Evolutionary conservation across 805 yeast genomes (phyloP).

Genomic region (Saccharomycopsis sp.): DNA sequence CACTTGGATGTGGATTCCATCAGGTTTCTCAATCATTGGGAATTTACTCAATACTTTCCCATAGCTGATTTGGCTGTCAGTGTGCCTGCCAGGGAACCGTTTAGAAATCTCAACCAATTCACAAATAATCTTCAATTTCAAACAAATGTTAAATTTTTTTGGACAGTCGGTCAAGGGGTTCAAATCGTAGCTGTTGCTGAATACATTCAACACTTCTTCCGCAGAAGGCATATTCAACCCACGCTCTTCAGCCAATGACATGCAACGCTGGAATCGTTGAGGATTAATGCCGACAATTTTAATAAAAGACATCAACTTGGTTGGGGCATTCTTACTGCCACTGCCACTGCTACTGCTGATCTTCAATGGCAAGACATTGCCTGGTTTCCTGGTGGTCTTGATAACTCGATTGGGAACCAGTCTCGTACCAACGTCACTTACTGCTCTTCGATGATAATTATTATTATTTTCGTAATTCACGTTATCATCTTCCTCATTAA

Average conservation of each 20-base stretch:
- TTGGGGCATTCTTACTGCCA: not conserved
- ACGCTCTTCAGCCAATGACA: not conserved
- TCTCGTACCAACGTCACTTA: too few relatives aligned
- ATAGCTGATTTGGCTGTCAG: not conserved
- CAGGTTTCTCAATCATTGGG: constrained; percentile 10
- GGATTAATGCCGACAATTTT: not conserved
- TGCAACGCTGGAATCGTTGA: not conserved
- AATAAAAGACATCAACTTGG: not conserved
- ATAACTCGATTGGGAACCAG: too few relatives aligned
- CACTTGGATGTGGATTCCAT: constrained; percentile 11
- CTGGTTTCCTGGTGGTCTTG: too few relatives aligned
- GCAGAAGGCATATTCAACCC: not conserved
- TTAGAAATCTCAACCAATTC: constrained; percentile 2
- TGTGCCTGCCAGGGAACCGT: not conserved
- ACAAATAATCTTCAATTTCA: constrained; percentile 13
- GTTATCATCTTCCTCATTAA: too few relatives aligned
- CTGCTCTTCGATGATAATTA: too few relatives aligned
- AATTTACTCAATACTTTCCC: constrained; percentile 3
- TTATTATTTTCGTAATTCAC: too few relatives aligned
- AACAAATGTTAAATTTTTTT: not conserved
- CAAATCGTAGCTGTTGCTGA: not conserved
- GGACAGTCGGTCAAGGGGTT: not conserved
- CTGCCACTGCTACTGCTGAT: constrained; percentile 1
- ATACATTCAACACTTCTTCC: not conserved
- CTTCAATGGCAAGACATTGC: too few relatives aligned